Conservation (phyloP, 192 early-diverging fungal species). For the Irineochytrium annulatum region DNA sequence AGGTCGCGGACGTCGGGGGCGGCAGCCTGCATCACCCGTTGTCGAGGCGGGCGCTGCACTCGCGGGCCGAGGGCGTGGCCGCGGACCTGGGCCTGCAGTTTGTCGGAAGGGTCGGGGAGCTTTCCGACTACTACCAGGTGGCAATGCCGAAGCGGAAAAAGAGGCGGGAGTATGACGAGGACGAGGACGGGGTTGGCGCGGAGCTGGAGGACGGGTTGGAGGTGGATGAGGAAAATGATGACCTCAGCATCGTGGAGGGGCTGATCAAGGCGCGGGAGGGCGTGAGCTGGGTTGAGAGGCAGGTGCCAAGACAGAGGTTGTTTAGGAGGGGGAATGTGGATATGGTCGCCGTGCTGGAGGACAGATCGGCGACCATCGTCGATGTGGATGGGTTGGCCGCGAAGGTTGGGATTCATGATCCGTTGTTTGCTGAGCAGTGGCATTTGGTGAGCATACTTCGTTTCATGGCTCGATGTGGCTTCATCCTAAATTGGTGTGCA, state of each 20-base stretch:
- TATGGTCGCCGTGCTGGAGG: background rate
- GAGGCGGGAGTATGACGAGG: background rate
- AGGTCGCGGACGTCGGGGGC: background rate
- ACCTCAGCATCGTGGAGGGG: background rate
- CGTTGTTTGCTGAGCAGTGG: slow-evolving; percentile 74
- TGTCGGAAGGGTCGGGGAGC: slow-evolving; percentile 63
- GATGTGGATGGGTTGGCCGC: slow-evolving; percentile 17
- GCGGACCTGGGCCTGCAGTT: slow-evolving; percentile 19
- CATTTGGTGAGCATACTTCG: slow-evolving; percentile 59
- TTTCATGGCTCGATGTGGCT: background rate
- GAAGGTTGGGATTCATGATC: slow-evolving; percentile 63
- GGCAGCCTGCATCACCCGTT: slow-evolving; percentile 4
- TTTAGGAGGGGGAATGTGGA: slow-evolving; percentile 28
- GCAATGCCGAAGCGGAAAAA: slow-evolving; percentile 37
- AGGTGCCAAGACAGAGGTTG: slow-evolving; percentile 36
- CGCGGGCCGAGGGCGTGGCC: slow-evolving; percentile 17
- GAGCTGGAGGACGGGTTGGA: background rate
- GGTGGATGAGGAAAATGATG: background rate
- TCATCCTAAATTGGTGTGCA: background rate
- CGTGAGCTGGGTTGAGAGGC: slow-evolving; percentile 37
- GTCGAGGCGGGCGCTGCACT: background rate
- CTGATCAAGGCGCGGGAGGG: background rate
- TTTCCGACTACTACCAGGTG: slow-evolving; percentile 61
- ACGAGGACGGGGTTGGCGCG: background rate
- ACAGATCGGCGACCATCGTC: background rate